phyloP scores from a whole-genome alignment of 2,329 filamentous ascomycete genomes.

The Apiospora malaysiana region DNA sequence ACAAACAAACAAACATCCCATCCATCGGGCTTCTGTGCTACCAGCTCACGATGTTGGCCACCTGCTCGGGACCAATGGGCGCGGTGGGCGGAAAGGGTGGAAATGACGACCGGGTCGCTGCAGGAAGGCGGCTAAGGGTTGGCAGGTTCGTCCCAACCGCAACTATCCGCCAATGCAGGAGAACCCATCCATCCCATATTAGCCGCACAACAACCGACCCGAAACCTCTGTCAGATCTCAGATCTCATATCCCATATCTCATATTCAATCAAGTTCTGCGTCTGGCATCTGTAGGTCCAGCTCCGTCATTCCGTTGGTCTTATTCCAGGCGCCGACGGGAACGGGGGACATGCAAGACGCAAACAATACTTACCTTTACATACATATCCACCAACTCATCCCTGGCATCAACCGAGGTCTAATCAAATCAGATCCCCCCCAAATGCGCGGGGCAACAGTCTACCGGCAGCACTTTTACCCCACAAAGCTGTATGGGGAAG shows the following conservation, averaged over 20 bases:
- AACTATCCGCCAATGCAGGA: background rate
- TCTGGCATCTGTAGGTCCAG: background rate
- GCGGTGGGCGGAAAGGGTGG: background rate
- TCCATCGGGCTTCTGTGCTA: background rate
- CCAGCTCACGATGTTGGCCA: background rate
- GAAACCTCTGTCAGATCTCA: too few relatives aligned
- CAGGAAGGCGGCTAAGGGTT: background rate
- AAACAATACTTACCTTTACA: too few relatives aligned
- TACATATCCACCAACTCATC: background rate
- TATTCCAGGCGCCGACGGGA: background rate
- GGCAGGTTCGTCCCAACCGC: background rate
- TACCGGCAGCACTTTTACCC: background rate
- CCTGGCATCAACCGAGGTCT: conserved; percentile 5
- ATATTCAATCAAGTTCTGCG: background rate
- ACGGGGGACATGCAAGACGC: background rate
- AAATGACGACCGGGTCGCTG: background rate
- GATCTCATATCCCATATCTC: too few relatives aligned
- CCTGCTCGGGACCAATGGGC: background rate
- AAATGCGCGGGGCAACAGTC: background rate
- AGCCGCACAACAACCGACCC: background rate
- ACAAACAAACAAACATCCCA: background rate
- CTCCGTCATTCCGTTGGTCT: background rate
- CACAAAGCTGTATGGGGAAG: background rate
- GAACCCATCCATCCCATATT: too few relatives aligned
- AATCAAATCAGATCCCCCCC: background rate